phyloP scores from a whole-genome alignment of 1,284 basidiomycete genomes.

The Marasmius tenuissimus region DNA sequence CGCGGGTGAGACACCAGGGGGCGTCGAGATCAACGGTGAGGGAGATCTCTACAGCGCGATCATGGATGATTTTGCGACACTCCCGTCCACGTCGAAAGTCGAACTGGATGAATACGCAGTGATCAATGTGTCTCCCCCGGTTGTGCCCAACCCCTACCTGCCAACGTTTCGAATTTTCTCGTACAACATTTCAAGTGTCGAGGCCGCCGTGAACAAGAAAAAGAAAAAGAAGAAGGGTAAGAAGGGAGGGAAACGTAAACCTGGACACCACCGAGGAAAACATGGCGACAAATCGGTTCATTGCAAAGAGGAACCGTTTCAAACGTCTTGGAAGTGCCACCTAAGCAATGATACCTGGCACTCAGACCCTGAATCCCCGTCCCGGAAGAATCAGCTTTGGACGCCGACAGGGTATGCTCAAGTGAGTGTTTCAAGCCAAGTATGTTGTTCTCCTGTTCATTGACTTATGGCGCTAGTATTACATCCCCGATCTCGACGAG shows the following conservation, averaged over 20 bases:
- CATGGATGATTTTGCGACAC: slow-evolving; percentile 53
- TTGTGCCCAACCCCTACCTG: slow-evolving; percentile 87
- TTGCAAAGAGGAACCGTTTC: slow-evolving; percentile 53
- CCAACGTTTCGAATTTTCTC: slow-evolving; percentile 83
- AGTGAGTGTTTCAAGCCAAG: slow-evolving; percentile 38
- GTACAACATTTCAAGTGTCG: slow-evolving; percentile 67
- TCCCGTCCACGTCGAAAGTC: slow-evolving; percentile 53
- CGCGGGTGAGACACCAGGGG: slow-evolving; percentile 16
- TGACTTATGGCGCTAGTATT: slow-evolving; percentile 52
- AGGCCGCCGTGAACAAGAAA: slow-evolving; percentile 23
- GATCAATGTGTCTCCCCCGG: slow-evolving; percentile 77
- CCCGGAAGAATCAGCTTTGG: slow-evolving; percentile 67
- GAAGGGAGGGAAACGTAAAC: slow-evolving; percentile 36
- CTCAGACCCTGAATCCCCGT: slow-evolving; percentile 66
- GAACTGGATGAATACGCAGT: slow-evolving; percentile 71
- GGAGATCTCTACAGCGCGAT: slow-evolving; percentile 52
- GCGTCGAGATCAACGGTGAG: not conserved
- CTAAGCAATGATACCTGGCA: slow-evolving; percentile 55
- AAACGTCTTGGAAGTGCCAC: slow-evolving; percentile 60
- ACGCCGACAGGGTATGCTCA: slow-evolving; percentile 82
- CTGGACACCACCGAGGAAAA: slow-evolving; percentile 47
- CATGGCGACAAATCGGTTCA: slow-evolving; percentile 40
- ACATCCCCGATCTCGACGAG: slow-evolving; percentile 66
- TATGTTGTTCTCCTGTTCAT: slow-evolving; percentile 11
- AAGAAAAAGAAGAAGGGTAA: slow-evolving; percentile 26